Conservation (phyloP, 2,329 filamentous ascomycete genomes). For the Plenodomus biglobosus region DNA sequence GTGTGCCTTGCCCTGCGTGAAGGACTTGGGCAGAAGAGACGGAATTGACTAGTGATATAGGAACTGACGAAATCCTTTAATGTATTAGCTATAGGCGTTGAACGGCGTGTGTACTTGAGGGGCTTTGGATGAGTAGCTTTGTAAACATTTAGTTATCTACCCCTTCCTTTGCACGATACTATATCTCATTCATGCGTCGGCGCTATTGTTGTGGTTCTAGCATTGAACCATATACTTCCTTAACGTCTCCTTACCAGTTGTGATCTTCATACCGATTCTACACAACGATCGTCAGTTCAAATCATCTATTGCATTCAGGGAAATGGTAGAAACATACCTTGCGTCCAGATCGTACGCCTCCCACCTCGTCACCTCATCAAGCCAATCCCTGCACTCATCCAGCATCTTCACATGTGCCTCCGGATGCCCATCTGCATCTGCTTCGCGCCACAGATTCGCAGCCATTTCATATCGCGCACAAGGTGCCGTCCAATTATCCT, state of each 20-base stretch:
- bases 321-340: conserved; percentile 45
- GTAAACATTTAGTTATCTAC: neutral
- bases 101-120: too few species aligned
- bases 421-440: conserved; percentile 43
- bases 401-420: conserved; percentile 51
- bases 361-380: conserved; percentile 70
- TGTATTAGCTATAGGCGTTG: too few species aligned
- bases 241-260: conserved; percentile 68
- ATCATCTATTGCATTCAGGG: neutral
- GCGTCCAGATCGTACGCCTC: conserved; percentile 73
- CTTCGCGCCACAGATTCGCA: conserved; percentile 75
- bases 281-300: conserved; percentile 6
- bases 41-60: too few species aligned
- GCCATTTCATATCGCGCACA: conserved; percentile 85
- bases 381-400: conserved; percentile 63
- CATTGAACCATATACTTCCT: conserved; percentile 37
- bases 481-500: conserved; percentile 71
- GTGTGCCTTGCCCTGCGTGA: too few species aligned
- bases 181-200: neutral
- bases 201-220: neutral
- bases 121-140: too few species aligned
- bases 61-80: too few species aligned
- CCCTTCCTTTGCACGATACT: too few species aligned
- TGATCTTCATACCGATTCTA: conserved; percentile 68
- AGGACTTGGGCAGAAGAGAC: too few species aligned